Base-by-base conservation (phyloP, 2,329 filamentous ascomycete species). In the Zymoseptoria ardabiliae region DNA sequence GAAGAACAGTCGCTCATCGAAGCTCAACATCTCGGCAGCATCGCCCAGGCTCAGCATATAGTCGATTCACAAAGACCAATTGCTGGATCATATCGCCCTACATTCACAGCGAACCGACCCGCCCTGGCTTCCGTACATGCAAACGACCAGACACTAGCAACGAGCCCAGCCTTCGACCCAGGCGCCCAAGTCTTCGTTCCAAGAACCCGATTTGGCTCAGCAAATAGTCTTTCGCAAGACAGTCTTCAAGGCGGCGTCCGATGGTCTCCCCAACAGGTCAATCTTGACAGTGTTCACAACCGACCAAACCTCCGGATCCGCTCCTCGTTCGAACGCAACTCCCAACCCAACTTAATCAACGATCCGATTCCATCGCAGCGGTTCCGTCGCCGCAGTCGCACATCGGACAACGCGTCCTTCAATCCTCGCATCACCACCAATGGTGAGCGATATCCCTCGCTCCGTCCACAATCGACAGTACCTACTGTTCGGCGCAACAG, bases 141-240 rank as follows among this genome's bases (percentile, higher is more conserved):
- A 19, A 28, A 19, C 17, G 22, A 23, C 10, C 22, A 50, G 41
- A 45, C 21, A 50, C 45, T 17, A 30, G 50, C 51, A 22, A 50
- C 41, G 55, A 53, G 19, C 13, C 30, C 20, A 52, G 59, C 28
- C 56, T 62, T 72, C 9, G 67, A 72, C 55, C 68, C 69, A 13
- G 66, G 56, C 9, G 70, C 70, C 17, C 63, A 67, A 13, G 61
- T 66, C 4, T 72, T 72, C 55, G 63, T 71, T 2, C 68, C 70
- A 7, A 59, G 62, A 19, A 63, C 63, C 10, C 62, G 66, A 17
- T 68, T 69, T 30, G 69, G 59, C 3, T 65, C 64, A 11, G 53
- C 61, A 3, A 53, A 55, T 11, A 58, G 56, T 51, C 50, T 52
- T 17, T 63, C 56, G 49, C 41, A 56, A 8, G 59, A 63, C 20